Evolutionary conservation across 345 rosid genomes (phyloP).

Genomic region (Dimocarpus longan): DNA sequence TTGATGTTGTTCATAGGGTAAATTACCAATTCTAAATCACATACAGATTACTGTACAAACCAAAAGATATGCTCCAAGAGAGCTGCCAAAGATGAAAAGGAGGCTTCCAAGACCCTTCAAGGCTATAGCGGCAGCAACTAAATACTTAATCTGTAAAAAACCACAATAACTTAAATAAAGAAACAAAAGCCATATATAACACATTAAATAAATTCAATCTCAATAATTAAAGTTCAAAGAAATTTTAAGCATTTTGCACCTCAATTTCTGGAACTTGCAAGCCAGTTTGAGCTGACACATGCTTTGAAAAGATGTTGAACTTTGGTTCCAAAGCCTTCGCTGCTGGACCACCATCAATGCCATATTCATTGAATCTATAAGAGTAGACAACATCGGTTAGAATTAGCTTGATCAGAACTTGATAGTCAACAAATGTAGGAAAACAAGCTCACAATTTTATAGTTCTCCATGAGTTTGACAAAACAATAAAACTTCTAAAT

Average conservation of each 20-base stretch:
- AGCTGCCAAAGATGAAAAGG: constrained; percentile 64
- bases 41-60: constrained; percentile 31
- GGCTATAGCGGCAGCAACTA: constrained; percentile 54
- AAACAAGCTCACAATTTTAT: neutral
- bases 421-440: neutral
- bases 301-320: constrained; percentile 41
- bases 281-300: constrained; percentile 46
- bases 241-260: constrained; percentile 27
- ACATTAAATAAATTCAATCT: neutral
- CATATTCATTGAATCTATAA: constrained; percentile 66
- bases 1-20: neutral
- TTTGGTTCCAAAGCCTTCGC: constrained; percentile 56
- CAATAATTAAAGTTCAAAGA: neutral
- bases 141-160: constrained; percentile 43
- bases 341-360: constrained; percentile 61
- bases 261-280: constrained; percentile 56
- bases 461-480: too few species aligned
- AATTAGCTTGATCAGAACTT: neutral
- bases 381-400: constrained; percentile 11
- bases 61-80: constrained; percentile 76
- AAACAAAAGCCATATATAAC: neutral
- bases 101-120: constrained; percentile 71
- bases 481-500: too few species aligned
- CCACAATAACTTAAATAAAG: constrained; percentile 1
- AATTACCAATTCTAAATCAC: neutral